A percentile compares a stretch with the other conserved stretches of the same genome.
These are phyloP conservation scores for Phyllosticta citriasiana DNA, from an alignment of 2,329 filamentous ascomycete genomes.

Conservation along the genomic window DNA sequence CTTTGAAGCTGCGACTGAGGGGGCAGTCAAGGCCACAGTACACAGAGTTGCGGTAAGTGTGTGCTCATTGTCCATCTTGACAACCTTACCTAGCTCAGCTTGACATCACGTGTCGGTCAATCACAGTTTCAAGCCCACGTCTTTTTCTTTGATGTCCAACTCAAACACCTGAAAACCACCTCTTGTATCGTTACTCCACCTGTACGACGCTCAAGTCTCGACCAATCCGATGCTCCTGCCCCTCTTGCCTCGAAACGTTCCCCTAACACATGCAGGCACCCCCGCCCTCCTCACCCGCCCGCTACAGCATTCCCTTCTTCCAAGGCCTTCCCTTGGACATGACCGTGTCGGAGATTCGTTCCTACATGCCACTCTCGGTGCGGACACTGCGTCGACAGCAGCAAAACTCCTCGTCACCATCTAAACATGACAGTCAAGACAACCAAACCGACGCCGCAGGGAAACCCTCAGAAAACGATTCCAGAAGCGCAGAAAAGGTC, in stretches of 20 bases:
- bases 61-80: neutral
- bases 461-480: neutral
- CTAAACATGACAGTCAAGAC: neutral
- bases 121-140: neutral
- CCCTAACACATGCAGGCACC: neutral
- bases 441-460: neutral
- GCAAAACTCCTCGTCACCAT: neutral
- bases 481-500: neutral
- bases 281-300: neutral
- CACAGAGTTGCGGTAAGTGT: slow-evolving; percentile 24
- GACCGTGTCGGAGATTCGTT: slow-evolving; percentile 33
- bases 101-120: neutral
- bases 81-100: neutral
- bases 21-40: slow-evolving; percentile 44
- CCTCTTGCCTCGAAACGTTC: neutral
- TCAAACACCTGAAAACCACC: neutral
- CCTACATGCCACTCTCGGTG: slow-evolving; percentile 19
- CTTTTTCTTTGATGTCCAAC: neutral
- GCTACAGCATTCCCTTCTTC: slow-evolving; percentile 30
- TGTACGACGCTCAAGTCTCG: too few species aligned
- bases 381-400: slow-evolving; percentile 12
- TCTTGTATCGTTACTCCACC: neutral
- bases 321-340: slow-evolving; percentile 26
- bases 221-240: neutral
- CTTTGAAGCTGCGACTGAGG: slow-evolving; percentile 47